Percentiles rank a stretch among this genome's conserved stretches.
These are phyloP conservation scores for Rhododendron kiyosumense DNA, from an alignment of 148 eudicot species.

Conservation along the genomic window DNA sequence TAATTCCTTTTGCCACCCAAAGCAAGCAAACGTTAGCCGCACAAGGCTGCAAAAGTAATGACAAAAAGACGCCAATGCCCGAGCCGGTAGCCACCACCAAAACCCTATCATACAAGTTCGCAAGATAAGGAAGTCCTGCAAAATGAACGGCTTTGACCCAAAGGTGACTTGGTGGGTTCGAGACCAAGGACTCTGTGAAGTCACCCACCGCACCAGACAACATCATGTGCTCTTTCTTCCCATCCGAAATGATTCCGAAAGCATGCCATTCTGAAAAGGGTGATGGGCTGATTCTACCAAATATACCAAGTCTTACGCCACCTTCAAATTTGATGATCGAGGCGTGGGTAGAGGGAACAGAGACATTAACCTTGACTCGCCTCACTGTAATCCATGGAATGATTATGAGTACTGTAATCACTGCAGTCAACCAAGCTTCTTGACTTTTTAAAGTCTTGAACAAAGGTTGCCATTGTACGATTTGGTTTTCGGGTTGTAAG, in stretches of 20 bases:
- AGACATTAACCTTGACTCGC: slow-evolving; percentile 11
- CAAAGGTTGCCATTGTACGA: not conserved
- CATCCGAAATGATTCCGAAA: slow-evolving; percentile 24
- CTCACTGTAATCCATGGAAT: slow-evolving; percentile 17
- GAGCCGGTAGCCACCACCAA: slow-evolving; percentile 21
- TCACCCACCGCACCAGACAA: slow-evolving; percentile 22
- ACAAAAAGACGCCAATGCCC: slow-evolving; percentile 15
- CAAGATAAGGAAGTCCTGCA: slow-evolving; percentile 19
- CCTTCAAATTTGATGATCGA: slow-evolving; percentile 19
- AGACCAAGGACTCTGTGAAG: slow-evolving; percentile 21
- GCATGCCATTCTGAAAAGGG: slow-evolving; percentile 23
- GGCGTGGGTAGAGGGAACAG: slow-evolving; percentile 19
- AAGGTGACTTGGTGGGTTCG: slow-evolving; percentile 21
- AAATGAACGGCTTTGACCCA: slow-evolving; percentile 18
- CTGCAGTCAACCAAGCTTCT: slow-evolving; percentile 10
- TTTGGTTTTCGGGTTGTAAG: slow-evolving; percentile 13
- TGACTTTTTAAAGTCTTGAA: not conserved
- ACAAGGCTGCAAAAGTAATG: slow-evolving; percentile 15
- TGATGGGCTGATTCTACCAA: slow-evolving; percentile 19
- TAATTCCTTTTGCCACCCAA: slow-evolving; percentile 23
- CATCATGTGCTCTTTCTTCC: slow-evolving; percentile 18
- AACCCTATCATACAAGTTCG: slow-evolving; percentile 11
- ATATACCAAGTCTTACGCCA: slow-evolving; percentile 9
- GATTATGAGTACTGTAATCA: slow-evolving; percentile 8
- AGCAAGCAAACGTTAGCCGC: slow-evolving; percentile 9